Conservation (phyloP, 768 basidiomycete species). For the Phaffia tasmanica region DNA sequence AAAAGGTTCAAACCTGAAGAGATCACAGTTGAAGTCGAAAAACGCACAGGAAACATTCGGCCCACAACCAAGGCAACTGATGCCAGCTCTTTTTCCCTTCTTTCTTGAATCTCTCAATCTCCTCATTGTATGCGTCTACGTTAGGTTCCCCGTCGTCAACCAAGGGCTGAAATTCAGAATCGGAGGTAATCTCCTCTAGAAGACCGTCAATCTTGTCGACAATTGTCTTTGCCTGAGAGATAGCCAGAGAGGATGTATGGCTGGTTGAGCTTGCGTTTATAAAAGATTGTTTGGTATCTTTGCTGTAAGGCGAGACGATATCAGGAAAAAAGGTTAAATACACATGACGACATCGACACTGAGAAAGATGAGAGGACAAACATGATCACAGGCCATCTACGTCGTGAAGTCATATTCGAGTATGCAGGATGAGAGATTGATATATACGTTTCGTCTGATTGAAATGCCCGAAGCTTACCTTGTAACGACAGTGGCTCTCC, state of each 20-base stretch:
- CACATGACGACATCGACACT: background rate
- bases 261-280: background rate
- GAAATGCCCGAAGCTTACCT: constrained; percentile 1
- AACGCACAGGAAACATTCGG: constrained; percentile 54
- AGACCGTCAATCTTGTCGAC: constrained; percentile 14
- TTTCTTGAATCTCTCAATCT: constrained; percentile 47
- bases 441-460: background rate
- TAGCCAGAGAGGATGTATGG: background rate
- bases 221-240: constrained; percentile 9
- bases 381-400: constrained; percentile 19
- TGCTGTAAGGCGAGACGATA: background rate
- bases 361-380: background rate
- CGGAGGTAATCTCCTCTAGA: constrained; percentile 4
- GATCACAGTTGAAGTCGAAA: background rate
- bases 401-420: background rate
- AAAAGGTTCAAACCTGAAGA: background rate
- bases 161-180: constrained; percentile 38
- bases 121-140: constrained; percentile 61
- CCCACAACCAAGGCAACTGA: constrained; percentile 87
- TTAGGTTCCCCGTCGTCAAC: constrained; percentile 64
- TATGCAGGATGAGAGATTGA: background rate
- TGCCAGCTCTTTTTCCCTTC: constrained; percentile 65
- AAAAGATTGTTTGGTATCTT: constrained; percentile 9
- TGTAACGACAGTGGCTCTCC: constrained; percentile 18
- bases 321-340: background rate